A percentile compares a stretch with the other conserved stretches of the same genome.
Evolutionary conservation across 306 rosid genomes (phyloP).

Genomic region (Clitoria ternatea): DNA sequence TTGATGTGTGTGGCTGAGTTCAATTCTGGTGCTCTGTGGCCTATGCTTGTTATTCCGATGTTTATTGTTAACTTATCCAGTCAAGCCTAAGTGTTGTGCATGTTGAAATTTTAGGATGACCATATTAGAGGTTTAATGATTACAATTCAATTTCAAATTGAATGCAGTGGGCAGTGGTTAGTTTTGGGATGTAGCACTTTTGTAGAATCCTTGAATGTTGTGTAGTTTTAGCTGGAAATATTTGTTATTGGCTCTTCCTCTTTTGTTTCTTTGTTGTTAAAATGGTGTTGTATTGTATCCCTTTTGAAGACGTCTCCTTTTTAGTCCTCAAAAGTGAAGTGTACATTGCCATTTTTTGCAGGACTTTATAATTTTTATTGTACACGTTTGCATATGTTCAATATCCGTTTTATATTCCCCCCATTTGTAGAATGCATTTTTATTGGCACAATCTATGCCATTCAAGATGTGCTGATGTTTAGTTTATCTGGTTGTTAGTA

Average conservation of each 20-base stretch:
- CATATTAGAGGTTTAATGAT: neutral
- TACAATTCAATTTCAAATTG: neutral
- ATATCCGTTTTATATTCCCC: neutral
- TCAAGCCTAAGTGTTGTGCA: neutral
- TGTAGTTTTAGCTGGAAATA: neutral
- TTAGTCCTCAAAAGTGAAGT: neutral
- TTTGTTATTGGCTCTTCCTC: neutral
- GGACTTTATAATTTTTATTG: neutral
- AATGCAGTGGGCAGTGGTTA: neutral
- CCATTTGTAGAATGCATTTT: neutral
- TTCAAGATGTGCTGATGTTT: neutral
- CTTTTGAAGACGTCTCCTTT: neutral
- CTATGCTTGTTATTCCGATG: neutral
- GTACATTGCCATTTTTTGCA: neutral
- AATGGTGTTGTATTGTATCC: neutral
- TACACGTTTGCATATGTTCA: neutral
- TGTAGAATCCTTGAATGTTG: neutral
- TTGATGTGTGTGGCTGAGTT: neutral
- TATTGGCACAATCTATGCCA: neutral
- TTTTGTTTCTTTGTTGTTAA: neutral
- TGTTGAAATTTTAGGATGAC: neutral
- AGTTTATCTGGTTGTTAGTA: neutral
- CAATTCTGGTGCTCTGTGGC: neutral
- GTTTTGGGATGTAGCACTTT: neutral
- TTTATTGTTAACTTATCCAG: neutral